Base-by-base conservation (phyloP, 1,284 basidiomycete species). In the Coriolopsis trogii region DNA sequence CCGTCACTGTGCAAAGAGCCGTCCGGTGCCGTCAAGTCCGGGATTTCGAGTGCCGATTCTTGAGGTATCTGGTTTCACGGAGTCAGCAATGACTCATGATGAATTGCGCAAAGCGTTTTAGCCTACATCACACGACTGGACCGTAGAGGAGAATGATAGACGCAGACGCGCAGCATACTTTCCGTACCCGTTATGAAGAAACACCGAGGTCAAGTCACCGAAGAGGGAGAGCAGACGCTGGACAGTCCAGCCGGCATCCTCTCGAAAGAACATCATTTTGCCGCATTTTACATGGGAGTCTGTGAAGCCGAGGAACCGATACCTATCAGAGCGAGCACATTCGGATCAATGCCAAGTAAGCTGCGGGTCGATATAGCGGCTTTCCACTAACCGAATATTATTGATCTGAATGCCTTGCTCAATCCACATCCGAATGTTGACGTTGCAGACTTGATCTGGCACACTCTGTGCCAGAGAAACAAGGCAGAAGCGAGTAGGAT, bases 91-190 rank as follows among this genome's bases (percentile, higher is more conserved):
- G 2, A 6, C 38, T 10, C 6, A n/a, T 2, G 18, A 41, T 30
- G 23, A 6, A 46, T 15, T 23, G 16, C 4, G 10, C 3, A 33
- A 24, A 36, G 41, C 3, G 37, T 1, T 6, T 6, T 28, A 18
- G 34, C 55, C 37, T 38, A 61, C 62, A 50, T 64, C 55, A 26
- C 59, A 33, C 21, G 59, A 58, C 37, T 56, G 45, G 13, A 58
- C 28, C 23, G 60, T 62, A 21, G 59, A 60, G 7, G 60, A 64
- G 45, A 64, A 64, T 12, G 62, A 64, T n/a, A 64, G 50, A 7
- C 57, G 59, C 2, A 62, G 56, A 12, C 60, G 60, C 13, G 60
- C 60, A 16, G 55, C 51, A 47, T 62, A 64, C 41, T 62, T 61
- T 12, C 62, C 60, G 49, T 62, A 61, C n/a, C 62, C 60, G 31